A percentile compares a stretch with the other conserved stretches of the same genome.
These are phyloP conservation scores for Aspergillus melleus DNA, from an alignment of 2,329 filamentous ascomycete species.

Conservation along the genomic window DNA sequence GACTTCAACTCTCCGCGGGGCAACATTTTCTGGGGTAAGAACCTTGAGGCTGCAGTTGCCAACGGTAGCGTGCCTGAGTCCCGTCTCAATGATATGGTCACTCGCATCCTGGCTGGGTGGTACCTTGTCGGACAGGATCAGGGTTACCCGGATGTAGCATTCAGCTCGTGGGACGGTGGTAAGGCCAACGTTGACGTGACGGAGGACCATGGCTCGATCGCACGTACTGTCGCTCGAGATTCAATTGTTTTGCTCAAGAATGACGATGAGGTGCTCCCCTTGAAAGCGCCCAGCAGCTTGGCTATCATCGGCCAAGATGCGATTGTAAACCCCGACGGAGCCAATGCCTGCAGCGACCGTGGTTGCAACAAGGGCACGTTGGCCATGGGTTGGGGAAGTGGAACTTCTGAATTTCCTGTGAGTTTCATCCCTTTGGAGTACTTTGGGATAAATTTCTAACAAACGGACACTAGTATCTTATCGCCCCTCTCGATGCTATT, in stretches of 20 bases:
- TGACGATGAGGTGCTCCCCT: constrained; percentile 41
- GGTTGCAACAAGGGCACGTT: constrained; percentile 67
- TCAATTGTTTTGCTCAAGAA: constrained; percentile 52
- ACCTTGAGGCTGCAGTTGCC: constrained; percentile 57
- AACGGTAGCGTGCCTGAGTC: constrained; percentile 60
- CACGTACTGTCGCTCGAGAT: constrained; percentile 45
- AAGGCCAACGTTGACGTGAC: constrained; percentile 38
- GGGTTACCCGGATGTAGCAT: constrained; percentile 44
- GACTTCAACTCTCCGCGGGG: constrained; percentile 27
- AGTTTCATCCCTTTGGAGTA: neutral
- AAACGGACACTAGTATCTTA: constrained; percentile 37
- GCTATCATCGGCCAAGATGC: constrained; percentile 54
- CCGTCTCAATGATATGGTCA: constrained; percentile 64
- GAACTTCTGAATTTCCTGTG: constrained; percentile 66
- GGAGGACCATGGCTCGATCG: constrained; percentile 41
- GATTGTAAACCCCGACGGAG: constrained; percentile 45
- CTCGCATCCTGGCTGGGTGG: constrained; percentile 49
- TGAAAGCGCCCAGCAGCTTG: constrained; percentile 48
- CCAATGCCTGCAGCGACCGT: constrained; percentile 60
- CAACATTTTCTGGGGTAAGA: constrained; percentile 24
- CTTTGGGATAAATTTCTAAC: neutral
- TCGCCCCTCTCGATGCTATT: constrained; percentile 46
- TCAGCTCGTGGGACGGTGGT: constrained; percentile 47
- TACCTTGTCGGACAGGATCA: constrained; percentile 51
- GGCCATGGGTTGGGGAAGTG: constrained; percentile 74